Base-by-base conservation (phyloP, 1,284 basidiomycete species). In the Wolfiporia cocos region DNA sequence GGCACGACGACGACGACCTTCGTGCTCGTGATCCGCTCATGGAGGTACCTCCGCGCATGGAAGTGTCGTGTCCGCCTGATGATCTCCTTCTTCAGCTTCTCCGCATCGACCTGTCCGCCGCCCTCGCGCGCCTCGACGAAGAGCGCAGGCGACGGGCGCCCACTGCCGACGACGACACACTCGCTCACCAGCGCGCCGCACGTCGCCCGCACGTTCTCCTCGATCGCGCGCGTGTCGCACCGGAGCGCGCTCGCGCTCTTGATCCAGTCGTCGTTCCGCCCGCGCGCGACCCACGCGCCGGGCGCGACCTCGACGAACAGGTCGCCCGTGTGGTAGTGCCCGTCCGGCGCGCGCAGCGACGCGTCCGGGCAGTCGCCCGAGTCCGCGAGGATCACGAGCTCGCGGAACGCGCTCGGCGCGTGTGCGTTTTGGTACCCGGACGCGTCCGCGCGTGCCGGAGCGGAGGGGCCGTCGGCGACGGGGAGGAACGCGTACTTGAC, bases 221-320 rank as follows among this genome's bases (percentile, higher is more conserved):
- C 82, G 46, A 86, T 84, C 19, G 82, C 71, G 69, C 76, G 81
- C 37, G 82, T 84, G 54, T 86, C 81, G 50, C 82, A 83, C 24
- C 81, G 72, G 44, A 86, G 63, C 52, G 79, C 76, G 56, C 73
- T 82, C 53, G 81, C 74, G 37, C 77, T 80, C 64, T 85, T 86
- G 58, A 86, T 86, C 82, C 82, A 86, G 59, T 86, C 82, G 49
- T 86, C 82, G 45, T 82, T 74, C 33, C 83, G 70, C 17, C 82
- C 83, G 36, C 78, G 71, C 54, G 71, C 78, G 22, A 73, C 53
- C 58, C 78, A 86, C 47, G 61, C 63, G 0, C 78, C 78, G 0
- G 73, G 66, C 9, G 62, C 45, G 30, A 70, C 66, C 56, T 81
- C 74, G 51, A 76, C 69, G 67, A 86, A 86, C 19, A 86, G 63